A percentile compares a stretch with the other conserved stretches of the same genome.
phyloP scores from a whole-genome alignment of 2,329 filamentous ascomycete genomes.

The Xylaria sp. region DNA sequence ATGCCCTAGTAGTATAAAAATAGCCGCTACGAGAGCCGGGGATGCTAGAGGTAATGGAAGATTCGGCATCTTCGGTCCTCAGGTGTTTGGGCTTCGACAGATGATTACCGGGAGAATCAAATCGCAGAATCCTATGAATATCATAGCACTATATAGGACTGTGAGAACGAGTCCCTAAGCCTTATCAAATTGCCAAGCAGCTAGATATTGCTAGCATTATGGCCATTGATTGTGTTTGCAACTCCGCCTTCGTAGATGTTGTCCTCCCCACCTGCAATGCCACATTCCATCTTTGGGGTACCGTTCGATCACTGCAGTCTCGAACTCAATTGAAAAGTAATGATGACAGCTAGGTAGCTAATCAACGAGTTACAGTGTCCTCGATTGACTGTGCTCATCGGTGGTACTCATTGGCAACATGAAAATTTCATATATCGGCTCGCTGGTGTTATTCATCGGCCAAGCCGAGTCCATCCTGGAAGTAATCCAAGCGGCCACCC shows the following conservation, averaged over 20 bases:
- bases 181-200: not conserved
- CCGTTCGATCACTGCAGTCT: not conserved
- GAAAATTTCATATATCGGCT: conserved; percentile 8
- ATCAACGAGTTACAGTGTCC: not conserved
- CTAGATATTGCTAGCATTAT: not conserved
- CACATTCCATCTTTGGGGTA: conserved; percentile 30
- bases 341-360: not conserved
- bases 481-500: conserved; percentile 45
- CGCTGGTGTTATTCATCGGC: conserved; percentile 9
- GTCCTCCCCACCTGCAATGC: conserved; percentile 26
- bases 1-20: not conserved
- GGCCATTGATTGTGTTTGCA: not conserved
- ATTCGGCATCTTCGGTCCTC: not conserved
- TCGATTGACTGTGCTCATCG: not conserved
- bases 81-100: not conserved
- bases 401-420: conserved; percentile 8
- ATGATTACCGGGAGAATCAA: not conserved
- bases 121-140: not conserved
- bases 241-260: conserved; percentile 17
- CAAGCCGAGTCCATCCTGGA: conserved; percentile 32
- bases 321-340: not conserved
- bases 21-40: not conserved
- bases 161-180: not conserved
- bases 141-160: not conserved
- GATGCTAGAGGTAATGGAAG: not conserved